Evolutionary conservation across 176 grass and related monocot genomes (phyloP), one percentile per base, ranked within the genome.

Genomic region (Phyllostachys edulis): DNA sequence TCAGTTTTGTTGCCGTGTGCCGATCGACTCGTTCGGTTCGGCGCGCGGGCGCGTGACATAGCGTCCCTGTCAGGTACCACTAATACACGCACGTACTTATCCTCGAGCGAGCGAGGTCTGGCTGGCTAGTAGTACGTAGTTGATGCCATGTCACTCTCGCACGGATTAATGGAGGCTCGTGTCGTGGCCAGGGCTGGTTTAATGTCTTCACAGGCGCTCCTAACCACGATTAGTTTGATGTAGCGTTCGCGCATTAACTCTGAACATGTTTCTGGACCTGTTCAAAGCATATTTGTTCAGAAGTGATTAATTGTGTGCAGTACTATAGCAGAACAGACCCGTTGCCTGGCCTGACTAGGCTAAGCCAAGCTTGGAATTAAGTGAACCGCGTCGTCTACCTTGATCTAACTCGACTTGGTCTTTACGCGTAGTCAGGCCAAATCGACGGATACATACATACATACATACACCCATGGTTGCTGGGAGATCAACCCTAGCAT

Each of bases 141-240:
- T 4, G 86, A 78, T 62, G 74, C 86, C 80, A 78, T 5, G 86
- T 78, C 86, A 73, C n/a, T 78, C 57, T 83, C 67, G 36, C 74
- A 21, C 72, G 60, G 2, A 42, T 32, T 7, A 9, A 34, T 34
- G 32, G 32, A 47, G 60, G 41, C 80, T 24, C 65, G 40, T 61
- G 82, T 46, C 63, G 17, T 5, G 76, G 3, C 76, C 9, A 7
- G 52, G 51, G 80, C 23, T 23, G 21, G 9, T 23, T 23, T 23
- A 61, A 26, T 69, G 67, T 67, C 36, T 3, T 82, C 67, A 69
- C 80, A 34, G 29, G 13, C 17, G 16, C 32, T 65, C 20, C 36
- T 46, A 68, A 57, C 36, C 72, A 69, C 51, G 63, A 74, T 57
- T 44, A 45, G 5, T 67, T 74, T 57, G 49, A 34, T 42, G 47